These are phyloP conservation scores for Erigeron philadelphicus DNA, from an alignment of 140 eudicot species.

Conservation along the genomic window DNA sequence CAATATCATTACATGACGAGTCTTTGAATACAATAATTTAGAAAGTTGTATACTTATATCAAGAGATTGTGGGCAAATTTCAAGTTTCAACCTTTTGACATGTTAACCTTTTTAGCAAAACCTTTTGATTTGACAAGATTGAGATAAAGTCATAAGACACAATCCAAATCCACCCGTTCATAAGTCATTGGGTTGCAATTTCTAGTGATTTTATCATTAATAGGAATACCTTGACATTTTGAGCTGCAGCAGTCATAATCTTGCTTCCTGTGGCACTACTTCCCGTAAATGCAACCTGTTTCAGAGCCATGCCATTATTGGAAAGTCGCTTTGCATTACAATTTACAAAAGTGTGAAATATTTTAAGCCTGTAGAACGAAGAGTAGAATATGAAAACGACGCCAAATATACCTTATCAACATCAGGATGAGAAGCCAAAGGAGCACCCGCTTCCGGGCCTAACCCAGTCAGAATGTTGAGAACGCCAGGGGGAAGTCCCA, in stretches of 20 bases:
- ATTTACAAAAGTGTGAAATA: conserved; percentile 5
- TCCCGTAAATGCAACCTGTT: conserved; percentile 94
- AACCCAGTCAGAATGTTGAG: conserved; percentile 84
- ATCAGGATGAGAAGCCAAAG: conserved; percentile 92
- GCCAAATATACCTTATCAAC: conserved; percentile 66
- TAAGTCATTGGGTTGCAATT: too few relatives aligned
- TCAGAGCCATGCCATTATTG: conserved; percentile 4
- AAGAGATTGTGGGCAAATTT: too few relatives aligned
- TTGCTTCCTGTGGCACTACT: conserved; percentile 91
- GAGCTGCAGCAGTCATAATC: conserved; percentile 94
- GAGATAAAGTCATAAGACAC: too few relatives aligned
- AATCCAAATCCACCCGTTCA: too few relatives aligned
- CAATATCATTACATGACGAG: too few relatives aligned
- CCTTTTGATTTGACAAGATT: too few relatives aligned
- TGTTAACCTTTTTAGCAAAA: too few relatives aligned
- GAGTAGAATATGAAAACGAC: background rate
- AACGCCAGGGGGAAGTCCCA: conserved; percentile 85
- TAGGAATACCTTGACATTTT: conserved; percentile 60
- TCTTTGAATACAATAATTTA: too few relatives aligned
- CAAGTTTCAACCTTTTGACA: too few relatives aligned
- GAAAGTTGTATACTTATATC: too few relatives aligned
- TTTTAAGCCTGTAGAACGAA: background rate
- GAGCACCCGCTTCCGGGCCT: conserved; percentile 92
- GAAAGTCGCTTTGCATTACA: conserved; percentile 11
- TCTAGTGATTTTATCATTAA: background rate